These are phyloP conservation scores for Gamarada debralockiae DNA, from an alignment of 495 filamentous ascomycete species.

Conservation along the genomic window DNA sequence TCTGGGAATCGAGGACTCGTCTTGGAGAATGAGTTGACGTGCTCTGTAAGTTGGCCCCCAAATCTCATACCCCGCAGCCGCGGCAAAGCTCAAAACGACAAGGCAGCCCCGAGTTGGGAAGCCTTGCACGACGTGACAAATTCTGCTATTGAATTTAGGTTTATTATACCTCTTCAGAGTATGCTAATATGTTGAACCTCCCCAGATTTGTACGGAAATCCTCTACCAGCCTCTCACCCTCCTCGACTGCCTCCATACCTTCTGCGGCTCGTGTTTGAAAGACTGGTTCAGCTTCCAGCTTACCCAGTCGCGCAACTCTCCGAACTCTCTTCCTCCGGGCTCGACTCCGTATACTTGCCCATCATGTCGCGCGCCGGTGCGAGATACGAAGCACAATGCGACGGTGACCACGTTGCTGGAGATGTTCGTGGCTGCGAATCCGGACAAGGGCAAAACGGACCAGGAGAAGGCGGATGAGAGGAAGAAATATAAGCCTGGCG, in stretches of 20 bases:
- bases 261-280: conserved; percentile 91
- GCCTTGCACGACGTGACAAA: not conserved
- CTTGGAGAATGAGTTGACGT: conserved; percentile 86
- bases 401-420: conserved; percentile 79
- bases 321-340: conserved; percentile 30
- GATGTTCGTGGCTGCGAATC: conserved; percentile 71
- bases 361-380: conserved; percentile 81
- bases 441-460: conserved; percentile 58
- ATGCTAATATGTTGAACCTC: conserved; percentile 13
- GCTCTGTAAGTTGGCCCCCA: conserved; percentile 63
- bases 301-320: conserved; percentile 35
- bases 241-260: conserved; percentile 96
- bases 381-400: conserved; percentile 79
- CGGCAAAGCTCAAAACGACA: not conserved
- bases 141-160: not conserved
- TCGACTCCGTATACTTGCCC: conserved; percentile 76
- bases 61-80: not conserved
- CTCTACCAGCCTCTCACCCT: conserved; percentile 94
- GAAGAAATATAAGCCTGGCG: conserved; percentile 69
- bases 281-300: conserved; percentile 80
- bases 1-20: conserved; percentile 42
- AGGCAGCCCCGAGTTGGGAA: not conserved
- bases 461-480: conserved; percentile 70
- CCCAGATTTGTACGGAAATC: conserved; percentile 91
- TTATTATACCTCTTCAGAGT: not conserved